Evolutionary conservation across 768 basidiomycete genomes (phyloP), one percentile per base, ranked within the genome.

Genomic region (Brasilioporus rufonigricans): DNA sequence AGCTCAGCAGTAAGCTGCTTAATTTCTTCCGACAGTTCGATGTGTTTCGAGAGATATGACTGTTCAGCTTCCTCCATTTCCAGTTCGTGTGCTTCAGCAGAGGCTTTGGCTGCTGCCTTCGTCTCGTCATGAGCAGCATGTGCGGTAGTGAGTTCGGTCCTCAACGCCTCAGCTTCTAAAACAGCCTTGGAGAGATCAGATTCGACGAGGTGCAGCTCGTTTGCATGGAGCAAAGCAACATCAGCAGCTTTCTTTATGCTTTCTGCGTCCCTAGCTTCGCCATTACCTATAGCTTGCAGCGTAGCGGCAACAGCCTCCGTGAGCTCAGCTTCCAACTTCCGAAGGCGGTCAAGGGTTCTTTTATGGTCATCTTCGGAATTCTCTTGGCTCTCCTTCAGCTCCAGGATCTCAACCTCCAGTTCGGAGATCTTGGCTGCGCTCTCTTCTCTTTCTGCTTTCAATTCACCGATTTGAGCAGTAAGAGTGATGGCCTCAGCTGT

Each of bases 401-500:
- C 91, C 53, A 92, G 69, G 39, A 91, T 78, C 66, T 93, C 89
- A 47, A 93, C 73, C 73, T 93, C 91, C 24, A 91, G 75, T 62
- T 93, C 91, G 0, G 88, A 89, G 5, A 92, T 74, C 69, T 85
- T 90, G 64, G 73, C 76, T 10, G 84, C 80, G 39, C 74, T 83
- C 54, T 91, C 89, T 62, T 87, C 88, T 63, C 83, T 86, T 70
- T 89, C 86, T 13, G 66, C 67, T 66, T 81, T 83, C 56, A 91
- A 74, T 31, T 71, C 72, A 5, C 66, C 69, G 13, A 90, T 56
- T 62, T 86, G 81, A 3, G 74, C 60, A 48, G 77, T 72, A 21
- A 89, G 75, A 8, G 67, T 62, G 23, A 76, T 75, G 2, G 66
- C 69, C 44, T 74, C 73, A 5, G 77, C 71, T 13, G 73, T 74